A percentile compares a stretch with the other conserved stretches of the same genome.
These are phyloP conservation scores for Begonia masoniana DNA, from an alignment of 306 rosid species.

Conservation along the genomic window DNA sequence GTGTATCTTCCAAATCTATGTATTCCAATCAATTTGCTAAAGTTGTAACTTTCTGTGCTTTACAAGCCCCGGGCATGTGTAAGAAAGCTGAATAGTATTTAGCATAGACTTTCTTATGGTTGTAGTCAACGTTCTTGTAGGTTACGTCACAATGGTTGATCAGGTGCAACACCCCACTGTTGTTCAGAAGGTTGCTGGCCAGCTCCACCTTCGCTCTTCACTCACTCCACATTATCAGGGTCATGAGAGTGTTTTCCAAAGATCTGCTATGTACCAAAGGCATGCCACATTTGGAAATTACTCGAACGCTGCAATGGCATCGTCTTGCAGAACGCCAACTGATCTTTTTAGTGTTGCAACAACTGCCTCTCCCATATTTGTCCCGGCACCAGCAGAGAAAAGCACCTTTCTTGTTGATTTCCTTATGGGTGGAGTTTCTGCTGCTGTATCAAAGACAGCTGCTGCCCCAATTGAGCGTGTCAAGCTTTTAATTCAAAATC, in stretches of 20 bases:
- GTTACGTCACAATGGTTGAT: slow-evolving; percentile 57
- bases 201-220: slow-evolving; percentile 42
- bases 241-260: slow-evolving; percentile 27
- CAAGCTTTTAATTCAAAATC: slow-evolving; percentile 54
- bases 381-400: slow-evolving; percentile 48
- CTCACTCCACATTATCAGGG: slow-evolving; percentile 23
- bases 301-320: slow-evolving; percentile 45
- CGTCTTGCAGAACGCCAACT: slow-evolving; percentile 23
- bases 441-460: slow-evolving; percentile 60
- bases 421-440: slow-evolving; percentile 69
- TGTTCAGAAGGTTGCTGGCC: slow-evolving; percentile 66
- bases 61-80: no score
- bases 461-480: slow-evolving; percentile 62
- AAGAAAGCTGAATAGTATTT: no score
- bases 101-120: no score
- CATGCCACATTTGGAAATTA: slow-evolving; percentile 38
- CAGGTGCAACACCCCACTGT: slow-evolving; percentile 67
- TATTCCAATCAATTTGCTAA: no score
- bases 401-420: slow-evolving; percentile 35
- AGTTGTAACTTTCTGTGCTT: not conserved
- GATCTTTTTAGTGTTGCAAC: slow-evolving; percentile 27
- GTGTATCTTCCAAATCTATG: no score
- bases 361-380: slow-evolving; percentile 39
- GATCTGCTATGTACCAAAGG: slow-evolving; percentile 44
- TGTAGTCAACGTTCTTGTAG: slow-evolving; percentile 8